These are phyloP conservation scores for Suillus placidus DNA, from an alignment of 768 basidiomycete genomes.

Conservation along the genomic window DNA sequence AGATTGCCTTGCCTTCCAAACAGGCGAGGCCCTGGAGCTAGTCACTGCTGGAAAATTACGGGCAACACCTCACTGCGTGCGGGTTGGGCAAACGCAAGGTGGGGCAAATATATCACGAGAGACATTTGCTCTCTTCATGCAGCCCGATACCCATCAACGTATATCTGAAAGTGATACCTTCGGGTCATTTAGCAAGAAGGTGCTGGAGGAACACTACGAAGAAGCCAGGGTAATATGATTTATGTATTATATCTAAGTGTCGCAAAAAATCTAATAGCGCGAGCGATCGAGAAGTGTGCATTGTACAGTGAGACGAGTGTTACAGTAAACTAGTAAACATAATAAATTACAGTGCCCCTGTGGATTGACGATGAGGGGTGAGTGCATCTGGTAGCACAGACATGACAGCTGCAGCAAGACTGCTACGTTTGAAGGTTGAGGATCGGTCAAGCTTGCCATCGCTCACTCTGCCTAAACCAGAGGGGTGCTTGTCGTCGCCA, in stretches of 20 bases:
- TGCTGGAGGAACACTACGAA: conserved; percentile 61
- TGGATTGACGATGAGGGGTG: conserved; percentile 42
- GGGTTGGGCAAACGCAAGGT: conserved; percentile 54
- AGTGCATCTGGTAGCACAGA: conserved; percentile 62
- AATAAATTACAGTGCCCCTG: conserved; percentile 20
- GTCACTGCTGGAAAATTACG: conserved; percentile 79
- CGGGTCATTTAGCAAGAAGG: conserved; percentile 85
- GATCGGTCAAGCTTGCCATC: conserved; percentile 40
- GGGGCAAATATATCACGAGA: conserved; percentile 69
- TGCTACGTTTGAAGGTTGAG: conserved; percentile 57
- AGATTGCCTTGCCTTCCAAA: conserved; percentile 92
- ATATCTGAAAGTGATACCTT: conserved; percentile 77
- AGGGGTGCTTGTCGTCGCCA: conserved; percentile 61
- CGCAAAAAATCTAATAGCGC: conserved; percentile 15
- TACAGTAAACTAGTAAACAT: not conserved
- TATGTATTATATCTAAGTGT: conserved; percentile 20
- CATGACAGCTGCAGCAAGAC: conserved; percentile 61
- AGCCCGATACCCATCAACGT: conserved; percentile 80
- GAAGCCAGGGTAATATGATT: conserved; percentile 39
- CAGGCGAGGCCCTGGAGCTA: conserved; percentile 92
- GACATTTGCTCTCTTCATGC: conserved; percentile 89
- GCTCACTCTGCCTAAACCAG: conserved; percentile 51
- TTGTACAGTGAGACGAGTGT: conserved; percentile 12
- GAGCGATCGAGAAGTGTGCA: conserved; percentile 3
- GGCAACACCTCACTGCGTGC: conserved; percentile 95